Evolutionary conservation across 1,284 basidiomycete genomes (phyloP).

Genomic region (Ceratobasidium theobromae): DNA sequence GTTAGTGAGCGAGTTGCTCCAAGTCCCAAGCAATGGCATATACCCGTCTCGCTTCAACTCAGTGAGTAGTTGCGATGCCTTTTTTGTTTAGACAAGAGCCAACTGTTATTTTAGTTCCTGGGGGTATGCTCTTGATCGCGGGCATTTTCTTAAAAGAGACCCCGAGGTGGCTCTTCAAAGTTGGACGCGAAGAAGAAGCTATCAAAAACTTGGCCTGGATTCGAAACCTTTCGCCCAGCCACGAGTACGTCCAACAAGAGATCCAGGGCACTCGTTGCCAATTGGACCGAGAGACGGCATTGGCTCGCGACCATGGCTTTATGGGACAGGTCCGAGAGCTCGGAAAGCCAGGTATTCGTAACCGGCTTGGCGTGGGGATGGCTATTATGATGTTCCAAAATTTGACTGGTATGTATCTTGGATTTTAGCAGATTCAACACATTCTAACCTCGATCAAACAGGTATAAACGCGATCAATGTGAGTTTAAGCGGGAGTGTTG

Average conservation of each 20-base stretch:
- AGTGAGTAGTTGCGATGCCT: constrained; percentile 28
- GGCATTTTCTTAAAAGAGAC: constrained; percentile 52
- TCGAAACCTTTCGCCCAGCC: constrained; percentile 46
- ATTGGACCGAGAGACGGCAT: background rate
- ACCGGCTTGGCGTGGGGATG: constrained; percentile 31
- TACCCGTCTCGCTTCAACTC: constrained; percentile 55
- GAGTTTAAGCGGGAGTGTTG: background rate
- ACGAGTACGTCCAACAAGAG: constrained; percentile 48
- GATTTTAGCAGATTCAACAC: background rate
- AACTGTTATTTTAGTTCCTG: constrained; percentile 44
- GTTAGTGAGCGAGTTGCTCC: constrained; percentile 46
- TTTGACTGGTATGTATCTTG: constrained; percentile 2
- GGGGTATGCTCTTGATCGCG: constrained; percentile 49
- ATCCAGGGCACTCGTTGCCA: constrained; percentile 35
- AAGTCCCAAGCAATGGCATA: constrained; percentile 49
- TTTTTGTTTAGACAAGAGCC: background rate
- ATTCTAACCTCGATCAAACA: background rate
- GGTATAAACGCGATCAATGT: constrained; percentile 49
- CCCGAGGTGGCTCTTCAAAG: constrained; percentile 53
- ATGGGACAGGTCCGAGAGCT: constrained; percentile 14
- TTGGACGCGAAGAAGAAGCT: constrained; percentile 46
- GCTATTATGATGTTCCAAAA: constrained; percentile 29
- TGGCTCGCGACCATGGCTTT: background rate
- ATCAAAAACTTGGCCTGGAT: constrained; percentile 48
- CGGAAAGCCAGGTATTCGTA: constrained; percentile 28